These are phyloP conservation scores for Talaromyces ruber DNA, from an alignment of 495 filamentous ascomycete species.

Conservation along the genomic window DNA sequence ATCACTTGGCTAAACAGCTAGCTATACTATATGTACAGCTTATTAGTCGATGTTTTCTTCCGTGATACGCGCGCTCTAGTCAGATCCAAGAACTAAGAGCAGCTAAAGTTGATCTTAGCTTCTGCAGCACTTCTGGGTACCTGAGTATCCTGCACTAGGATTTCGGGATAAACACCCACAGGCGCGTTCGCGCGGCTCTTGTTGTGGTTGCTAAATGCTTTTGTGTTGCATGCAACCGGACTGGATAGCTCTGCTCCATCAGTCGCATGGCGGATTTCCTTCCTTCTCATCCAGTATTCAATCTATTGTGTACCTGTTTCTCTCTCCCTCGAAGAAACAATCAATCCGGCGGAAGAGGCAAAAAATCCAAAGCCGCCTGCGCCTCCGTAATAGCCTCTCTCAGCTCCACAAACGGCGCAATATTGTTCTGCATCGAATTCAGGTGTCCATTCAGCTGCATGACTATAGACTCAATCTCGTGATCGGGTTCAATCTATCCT, in stretches of 20 bases:
- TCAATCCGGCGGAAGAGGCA: constrained; percentile 30
- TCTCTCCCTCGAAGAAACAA: not conserved
- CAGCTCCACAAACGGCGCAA: constrained; percentile 41
- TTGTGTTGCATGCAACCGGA: not conserved
- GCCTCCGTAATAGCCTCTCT: constrained; percentile 41
- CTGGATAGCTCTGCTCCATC: not conserved
- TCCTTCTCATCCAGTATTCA: not conserved
- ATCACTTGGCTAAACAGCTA: no score
- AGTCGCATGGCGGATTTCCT: not conserved
- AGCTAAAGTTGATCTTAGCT: no score
- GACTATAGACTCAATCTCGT: constrained; percentile 24
- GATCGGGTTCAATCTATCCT: constrained; percentile 29
- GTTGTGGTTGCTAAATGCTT: not conserved
- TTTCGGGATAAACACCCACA: not conserved
- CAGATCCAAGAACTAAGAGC: not conserved
- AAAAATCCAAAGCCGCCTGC: constrained; percentile 41
- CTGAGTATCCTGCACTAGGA: not conserved
- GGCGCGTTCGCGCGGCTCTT: not conserved
- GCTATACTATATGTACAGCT: not conserved
- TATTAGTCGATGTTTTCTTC: not conserved
- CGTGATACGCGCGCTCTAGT: not conserved
- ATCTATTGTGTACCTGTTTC: no score
- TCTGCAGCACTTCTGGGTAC: not conserved
- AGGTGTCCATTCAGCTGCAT: constrained; percentile 47
- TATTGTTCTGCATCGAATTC: constrained; percentile 48